Conservation (phyloP, 805 yeast species). For the Yamadazyma scolyti region DNA sequence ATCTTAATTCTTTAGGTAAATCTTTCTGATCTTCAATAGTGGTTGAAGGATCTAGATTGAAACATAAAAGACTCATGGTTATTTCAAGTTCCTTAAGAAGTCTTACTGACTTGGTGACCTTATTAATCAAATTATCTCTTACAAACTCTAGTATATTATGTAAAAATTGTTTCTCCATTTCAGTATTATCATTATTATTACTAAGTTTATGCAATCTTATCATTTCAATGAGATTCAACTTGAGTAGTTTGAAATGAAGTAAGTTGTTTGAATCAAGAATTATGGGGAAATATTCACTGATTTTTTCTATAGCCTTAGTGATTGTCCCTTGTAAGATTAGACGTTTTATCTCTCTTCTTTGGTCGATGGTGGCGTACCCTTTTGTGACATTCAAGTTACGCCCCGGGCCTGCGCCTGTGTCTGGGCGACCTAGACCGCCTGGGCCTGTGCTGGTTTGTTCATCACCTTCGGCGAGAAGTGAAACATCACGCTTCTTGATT, state of each 20-base stretch:
- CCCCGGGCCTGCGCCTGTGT: too few relatives aligned
- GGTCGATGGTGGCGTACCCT: slow-evolving; percentile 50
- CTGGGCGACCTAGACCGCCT: too few relatives aligned
- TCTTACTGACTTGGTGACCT: slow-evolving; percentile 54
- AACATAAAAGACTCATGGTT: slow-evolving; percentile 76
- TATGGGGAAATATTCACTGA: slow-evolving; percentile 60
- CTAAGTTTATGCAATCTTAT: slow-evolving; percentile 49
- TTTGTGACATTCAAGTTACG: slow-evolving; percentile 14
- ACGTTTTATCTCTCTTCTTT: slow-evolving; percentile 51
- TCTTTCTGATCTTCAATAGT: slow-evolving; percentile 33
- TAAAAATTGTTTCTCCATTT: slow-evolving; percentile 45
- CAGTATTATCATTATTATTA: slow-evolving; percentile 9
- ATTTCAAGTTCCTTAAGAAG: slow-evolving; percentile 72
- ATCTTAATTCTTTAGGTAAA: slow-evolving; percentile 53
- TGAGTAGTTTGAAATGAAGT: slow-evolving; percentile 67
- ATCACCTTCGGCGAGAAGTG: neutral
- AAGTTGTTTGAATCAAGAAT: slow-evolving; percentile 59
- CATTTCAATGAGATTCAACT: slow-evolving; percentile 77
- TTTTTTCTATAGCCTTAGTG: slow-evolving; percentile 50
- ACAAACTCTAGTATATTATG: slow-evolving; percentile 55
- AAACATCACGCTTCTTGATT: slow-evolving; percentile 1
- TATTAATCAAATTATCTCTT: slow-evolving; percentile 55
- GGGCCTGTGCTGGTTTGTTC: too few relatives aligned
- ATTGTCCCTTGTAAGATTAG: slow-evolving; percentile 60
- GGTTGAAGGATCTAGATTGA: slow-evolving; percentile 34